Conservation (phyloP, 1,284 basidiomycete species). For the Takashimella koratensis region DNA sequence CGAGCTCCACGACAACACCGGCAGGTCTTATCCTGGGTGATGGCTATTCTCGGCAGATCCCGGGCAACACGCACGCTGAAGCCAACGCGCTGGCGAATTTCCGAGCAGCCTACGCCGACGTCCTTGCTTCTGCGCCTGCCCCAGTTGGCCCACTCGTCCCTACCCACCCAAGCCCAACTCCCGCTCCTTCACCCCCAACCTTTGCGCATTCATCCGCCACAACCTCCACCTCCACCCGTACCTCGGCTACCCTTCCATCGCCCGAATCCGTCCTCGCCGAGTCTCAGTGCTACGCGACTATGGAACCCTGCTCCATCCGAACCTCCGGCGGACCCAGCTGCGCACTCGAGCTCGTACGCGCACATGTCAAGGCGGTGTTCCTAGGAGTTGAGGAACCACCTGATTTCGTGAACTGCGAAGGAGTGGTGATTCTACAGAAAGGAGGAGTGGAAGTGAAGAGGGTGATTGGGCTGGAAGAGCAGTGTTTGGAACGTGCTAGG, state of each 20-base stretch:
- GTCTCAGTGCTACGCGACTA: constrained; percentile 72
- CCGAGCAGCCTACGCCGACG: constrained; percentile 14
- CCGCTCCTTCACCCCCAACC: constrained; percentile 70
- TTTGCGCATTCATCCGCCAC: constrained; percentile 94
- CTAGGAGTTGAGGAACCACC: constrained; percentile 90
- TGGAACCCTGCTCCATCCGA: constrained; percentile 92
- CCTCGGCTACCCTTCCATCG: constrained; percentile 4
- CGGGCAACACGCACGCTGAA: constrained; percentile 96
- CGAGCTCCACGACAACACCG: constrained; percentile 2
- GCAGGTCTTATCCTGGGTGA: constrained; percentile 60
- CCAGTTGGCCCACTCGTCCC: neutral
- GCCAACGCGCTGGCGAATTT: constrained; percentile 87
- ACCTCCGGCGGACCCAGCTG: constrained; percentile 85
- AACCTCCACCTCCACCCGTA: constrained; percentile 55
- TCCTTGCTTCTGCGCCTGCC: neutral
- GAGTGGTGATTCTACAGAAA: constrained; percentile 68
- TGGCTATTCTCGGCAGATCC: constrained; percentile 87
- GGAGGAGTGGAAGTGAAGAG: constrained; percentile 74
- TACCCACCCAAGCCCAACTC: constrained; percentile 11
- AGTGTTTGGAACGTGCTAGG: constrained; percentile 73
- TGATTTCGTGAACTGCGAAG: constrained; percentile 93
- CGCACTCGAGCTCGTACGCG: constrained; percentile 74
- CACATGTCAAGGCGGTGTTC: constrained; percentile 69
- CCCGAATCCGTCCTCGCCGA: constrained; percentile 19
- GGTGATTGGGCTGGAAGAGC: constrained; percentile 60